Evolutionary conservation across 2,329 filamentous ascomycete species (phyloP).

Genomic region (Ophiosphaerella herpotricha): DNA sequence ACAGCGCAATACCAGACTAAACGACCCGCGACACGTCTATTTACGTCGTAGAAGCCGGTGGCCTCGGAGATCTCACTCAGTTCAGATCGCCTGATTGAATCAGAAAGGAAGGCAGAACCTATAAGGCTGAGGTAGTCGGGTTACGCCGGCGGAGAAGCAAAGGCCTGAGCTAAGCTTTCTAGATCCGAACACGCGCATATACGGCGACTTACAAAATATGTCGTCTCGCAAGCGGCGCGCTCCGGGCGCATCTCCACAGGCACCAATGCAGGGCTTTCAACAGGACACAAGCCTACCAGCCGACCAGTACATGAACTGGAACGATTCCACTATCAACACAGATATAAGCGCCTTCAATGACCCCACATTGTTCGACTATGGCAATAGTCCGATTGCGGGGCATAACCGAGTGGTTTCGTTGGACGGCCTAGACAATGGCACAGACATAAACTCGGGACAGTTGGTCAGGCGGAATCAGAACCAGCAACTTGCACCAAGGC

Average conservation of each 20-base stretch:
- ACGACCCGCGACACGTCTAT: too few relatives aligned
- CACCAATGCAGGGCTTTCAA: constrained; percentile 57
- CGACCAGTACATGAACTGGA: constrained; percentile 46
- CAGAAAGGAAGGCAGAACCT: too few relatives aligned
- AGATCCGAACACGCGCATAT: too few relatives aligned
- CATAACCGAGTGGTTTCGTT: constrained; percentile 41
- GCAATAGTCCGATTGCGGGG: constrained; percentile 17
- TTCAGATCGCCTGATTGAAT: too few relatives aligned
- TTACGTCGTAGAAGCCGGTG: too few relatives aligned
- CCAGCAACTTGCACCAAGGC: constrained; percentile 50
- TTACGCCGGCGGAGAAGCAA: too few relatives aligned
- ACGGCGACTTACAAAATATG: constrained; percentile 21
- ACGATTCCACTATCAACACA: constrained; percentile 26
- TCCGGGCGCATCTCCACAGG: constrained; percentile 69
- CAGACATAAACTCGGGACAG: constrained; percentile 45
- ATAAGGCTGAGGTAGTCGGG: too few relatives aligned
- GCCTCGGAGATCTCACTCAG: too few relatives aligned
- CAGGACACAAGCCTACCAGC: constrained; percentile 49
- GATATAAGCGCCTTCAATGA: constrained; percentile 43
- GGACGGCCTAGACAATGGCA: constrained; percentile 32
- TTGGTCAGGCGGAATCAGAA: constrained; percentile 53
- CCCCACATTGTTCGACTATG: constrained; percentile 42
- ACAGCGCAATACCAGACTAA: neutral
- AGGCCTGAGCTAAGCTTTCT: too few relatives aligned
- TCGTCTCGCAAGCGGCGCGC: constrained; percentile 71